These are phyloP conservation scores for Gastrodia elata DNA, from an alignment of 106 monocot genomes.

Conservation along the genomic window DNA sequence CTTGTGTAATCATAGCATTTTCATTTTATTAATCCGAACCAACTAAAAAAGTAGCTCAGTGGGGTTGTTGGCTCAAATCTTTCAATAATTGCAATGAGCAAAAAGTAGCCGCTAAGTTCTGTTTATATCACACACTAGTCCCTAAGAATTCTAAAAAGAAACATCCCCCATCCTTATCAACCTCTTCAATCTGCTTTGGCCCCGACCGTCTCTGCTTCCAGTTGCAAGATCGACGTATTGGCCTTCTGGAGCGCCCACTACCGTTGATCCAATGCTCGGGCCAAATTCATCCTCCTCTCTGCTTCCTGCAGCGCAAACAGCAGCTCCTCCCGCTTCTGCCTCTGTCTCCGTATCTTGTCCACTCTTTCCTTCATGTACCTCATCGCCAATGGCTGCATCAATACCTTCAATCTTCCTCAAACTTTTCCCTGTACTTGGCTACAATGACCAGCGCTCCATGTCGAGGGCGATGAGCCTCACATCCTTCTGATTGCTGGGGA, in stretches of 20 bases:
- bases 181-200: constrained; percentile 87
- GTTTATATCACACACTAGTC: too few species aligned
- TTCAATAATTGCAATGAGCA: too few species aligned
- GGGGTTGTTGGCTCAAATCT: too few species aligned
- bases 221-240: constrained; percentile 60
- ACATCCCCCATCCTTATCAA: constrained; percentile 59
- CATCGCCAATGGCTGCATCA: constrained; percentile 72
- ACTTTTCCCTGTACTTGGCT: constrained; percentile 50
- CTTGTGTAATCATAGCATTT: too few species aligned
- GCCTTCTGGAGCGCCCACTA: constrained; percentile 79
- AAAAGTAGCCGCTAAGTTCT: too few species aligned
- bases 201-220: constrained; percentile 85
- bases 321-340: constrained; percentile 45
- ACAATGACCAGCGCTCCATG: constrained; percentile 51
- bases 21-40: too few species aligned
- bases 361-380: constrained; percentile 79
- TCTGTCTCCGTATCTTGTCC: constrained; percentile 63
- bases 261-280: constrained; percentile 55
- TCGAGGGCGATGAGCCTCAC: constrained; percentile 56
- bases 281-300: constrained; percentile 52
- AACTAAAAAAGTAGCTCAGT: too few species aligned
- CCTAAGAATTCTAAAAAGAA: too few species aligned
- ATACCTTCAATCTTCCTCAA: constrained; percentile 83
- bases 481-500: constrained; percentile 47
- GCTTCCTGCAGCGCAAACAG: constrained; percentile 43